These are phyloP conservation scores for Triglochin maritima DNA, from an alignment of 106 monocot species.

Conservation along the genomic window DNA sequence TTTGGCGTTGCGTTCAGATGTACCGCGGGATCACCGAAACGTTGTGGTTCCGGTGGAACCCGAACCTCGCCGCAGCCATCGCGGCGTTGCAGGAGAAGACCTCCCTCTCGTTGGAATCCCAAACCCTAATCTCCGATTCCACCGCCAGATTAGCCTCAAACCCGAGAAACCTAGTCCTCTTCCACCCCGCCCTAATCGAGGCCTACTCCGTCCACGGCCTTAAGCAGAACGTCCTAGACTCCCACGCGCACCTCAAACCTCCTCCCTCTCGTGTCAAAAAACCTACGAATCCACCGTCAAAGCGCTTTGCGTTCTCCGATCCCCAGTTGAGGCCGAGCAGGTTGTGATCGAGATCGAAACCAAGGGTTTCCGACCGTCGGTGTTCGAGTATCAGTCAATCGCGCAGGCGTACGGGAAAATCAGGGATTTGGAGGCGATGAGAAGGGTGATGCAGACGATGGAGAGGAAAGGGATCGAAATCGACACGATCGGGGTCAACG, in stretches of 20 bases:
- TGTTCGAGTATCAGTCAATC: constrained; percentile 48
- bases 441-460: constrained; percentile 36
- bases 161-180: constrained; percentile 31
- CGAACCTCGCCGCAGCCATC: constrained; percentile 45
- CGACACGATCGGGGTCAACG: constrained; percentile 48
- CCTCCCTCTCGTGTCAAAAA: constrained; percentile 13
- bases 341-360: constrained; percentile 34
- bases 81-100: constrained; percentile 42
- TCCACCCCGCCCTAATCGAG: constrained; percentile 68
- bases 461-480: constrained; percentile 25
- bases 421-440: constrained; percentile 45
- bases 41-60: constrained; percentile 64
- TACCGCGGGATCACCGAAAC: constrained; percentile 35
- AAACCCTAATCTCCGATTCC: constrained; percentile 35
- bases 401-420: constrained; percentile 46
- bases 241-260: constrained; percentile 8
- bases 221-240: constrained; percentile 16
- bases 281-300: constrained; percentile 40
- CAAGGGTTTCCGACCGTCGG: constrained; percentile 38
- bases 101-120: constrained; percentile 26
- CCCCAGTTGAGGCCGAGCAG: constrained; percentile 46
- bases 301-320: constrained; percentile 43
- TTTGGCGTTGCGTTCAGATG: constrained; percentile 7
- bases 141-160: constrained; percentile 9
- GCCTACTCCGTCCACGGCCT: constrained; percentile 30